Evolutionary conservation across 2,329 filamentous ascomycete genomes (phyloP), one percentile per base, ranked within the genome.

Genomic region (Sporothrix globosa): DNA sequence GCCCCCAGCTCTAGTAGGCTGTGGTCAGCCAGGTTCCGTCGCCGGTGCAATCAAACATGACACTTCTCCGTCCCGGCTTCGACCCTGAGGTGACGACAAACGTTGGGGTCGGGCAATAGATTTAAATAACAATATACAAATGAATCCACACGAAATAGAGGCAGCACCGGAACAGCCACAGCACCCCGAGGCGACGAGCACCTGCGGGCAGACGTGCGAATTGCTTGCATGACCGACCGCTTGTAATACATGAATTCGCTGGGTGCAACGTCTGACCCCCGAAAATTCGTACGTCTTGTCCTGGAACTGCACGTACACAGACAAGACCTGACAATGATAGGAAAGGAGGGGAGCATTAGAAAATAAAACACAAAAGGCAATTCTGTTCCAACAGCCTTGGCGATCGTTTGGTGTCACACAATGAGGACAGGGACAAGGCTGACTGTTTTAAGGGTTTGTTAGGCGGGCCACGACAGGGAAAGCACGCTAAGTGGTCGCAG

Each of bases 221-320:
- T 46, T 27, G 46, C 58, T 17, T 63, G 58, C 58, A 63, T 63
- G 58, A 27, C 58, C 58, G 39, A 24, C 58, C 4, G 39, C 39
- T 63, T 46, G 58, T 46, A 9, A 27, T 13, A 63, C 58, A 21
- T 63, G 30, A 46, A 27, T 6, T 19, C 39, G 39, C 46, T 46
- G 21, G 17, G 58, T 63, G 58, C 39, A 63, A 63, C 58, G 58
- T 63, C 34, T 63, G 56, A 39, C 58, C 58, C 27, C 58, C 13
- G 39, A 46, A 24, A 27, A 24, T 27, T 27, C 13, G 39, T 46
- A 63, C 58, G 58, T 63, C 39, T 27, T 46, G 39, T 7, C 5
- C 34, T 9, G 7, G 58, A 11, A 11, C 17, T 46, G 39, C 19
- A 21, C n/a, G 56, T 13, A 11, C 10, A 53, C 34, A 34, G 34